Evolutionary conservation across 208 protist genomes (phyloP).

Genomic region (Phytomonas francai): DNA sequence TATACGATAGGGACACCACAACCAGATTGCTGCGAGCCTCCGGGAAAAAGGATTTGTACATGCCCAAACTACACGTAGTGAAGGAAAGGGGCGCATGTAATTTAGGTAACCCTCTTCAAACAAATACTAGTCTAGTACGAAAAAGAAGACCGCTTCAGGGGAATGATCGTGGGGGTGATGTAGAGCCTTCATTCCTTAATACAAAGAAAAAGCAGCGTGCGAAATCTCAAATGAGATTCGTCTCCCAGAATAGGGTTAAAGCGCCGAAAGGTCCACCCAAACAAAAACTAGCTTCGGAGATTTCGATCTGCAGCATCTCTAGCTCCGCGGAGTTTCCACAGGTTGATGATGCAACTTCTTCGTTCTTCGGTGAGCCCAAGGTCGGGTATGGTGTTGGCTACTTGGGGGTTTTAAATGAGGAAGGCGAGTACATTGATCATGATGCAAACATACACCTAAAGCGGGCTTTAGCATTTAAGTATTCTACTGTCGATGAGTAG

Average conservation of each 20-base stretch:
- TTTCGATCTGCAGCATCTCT: slow-evolving; percentile 28
- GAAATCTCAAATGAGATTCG: background rate
- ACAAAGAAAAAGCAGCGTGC: background rate
- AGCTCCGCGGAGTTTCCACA: slow-evolving; percentile 15
- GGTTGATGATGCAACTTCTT: slow-evolving; percentile 11
- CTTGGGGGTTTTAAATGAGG: slow-evolving; percentile 57
- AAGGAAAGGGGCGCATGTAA: background rate
- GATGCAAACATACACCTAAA: slow-evolving; percentile 39
- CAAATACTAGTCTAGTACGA: background rate
- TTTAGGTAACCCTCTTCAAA: background rate
- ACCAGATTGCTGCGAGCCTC: background rate
- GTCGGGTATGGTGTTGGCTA: slow-evolving; percentile 82
- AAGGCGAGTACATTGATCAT: slow-evolving; percentile 69
- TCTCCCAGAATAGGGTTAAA: background rate
- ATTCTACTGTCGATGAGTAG: slow-evolving; percentile 32
- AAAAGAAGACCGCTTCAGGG: background rate
- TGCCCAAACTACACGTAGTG: background rate
- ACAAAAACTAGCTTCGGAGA: slow-evolving; percentile 26
- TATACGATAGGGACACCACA: background rate
- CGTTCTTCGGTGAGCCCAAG: slow-evolving; percentile 23
- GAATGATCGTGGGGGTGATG: background rate
- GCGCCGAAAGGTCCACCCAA: background rate
- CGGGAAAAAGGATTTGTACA: background rate
- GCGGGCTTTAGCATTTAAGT: slow-evolving; percentile 42
- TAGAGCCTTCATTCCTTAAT: background rate